Evolutionary conservation across 805 yeast species (phyloP), one percentile per base, ranked within the genome.

Genomic region (Cyberlindnera mrakii): DNA sequence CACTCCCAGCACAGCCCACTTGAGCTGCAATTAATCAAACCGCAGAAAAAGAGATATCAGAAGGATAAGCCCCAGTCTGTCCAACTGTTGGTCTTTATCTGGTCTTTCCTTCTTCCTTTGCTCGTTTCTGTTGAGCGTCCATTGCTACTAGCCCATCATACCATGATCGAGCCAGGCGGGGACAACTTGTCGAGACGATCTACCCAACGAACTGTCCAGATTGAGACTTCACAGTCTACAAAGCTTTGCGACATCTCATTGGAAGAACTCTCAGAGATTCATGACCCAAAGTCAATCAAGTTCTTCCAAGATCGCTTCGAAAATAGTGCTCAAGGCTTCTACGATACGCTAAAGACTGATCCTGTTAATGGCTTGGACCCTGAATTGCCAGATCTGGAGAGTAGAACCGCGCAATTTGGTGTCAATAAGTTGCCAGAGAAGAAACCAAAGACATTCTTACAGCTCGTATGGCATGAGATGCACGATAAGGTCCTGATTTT

Each of bases 401-500:
- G 51, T 5, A 67, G 96, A 42, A 50, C 50, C 1, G 47, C 54
- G n/a, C 64, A 60, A 6, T 93, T 77, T 60, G 96, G 96, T 19
- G 65, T 62, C 15, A 93, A 93, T 59, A 62, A 57, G 19, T 62
- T 93, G 16, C 98, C 98, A 0, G 81, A 77, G 44, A 75, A 75
- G 51, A 68, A 75, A n/a, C 72, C 82, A 9, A 86, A 85, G 57
- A 70, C 87, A 2, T 81, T 93, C 48, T 66, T 82, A 36, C 54
- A 60, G 46, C 70, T 93, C 33, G 81, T 93, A 52, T 78, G 75
- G 69, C 86, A 85, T 54, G 96, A 97, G 3, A 67, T 93, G 67
- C 81, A 90, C 46, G 99, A 93, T 63, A 87, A 89, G 63, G 95
- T 93, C 17, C 72, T 95, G 62, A 82, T 93, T 43, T 68, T 95